Evolutionary conservation across 768 basidiomycete genomes (phyloP).

Genomic region (Leccinum olivaceopallidum): DNA sequence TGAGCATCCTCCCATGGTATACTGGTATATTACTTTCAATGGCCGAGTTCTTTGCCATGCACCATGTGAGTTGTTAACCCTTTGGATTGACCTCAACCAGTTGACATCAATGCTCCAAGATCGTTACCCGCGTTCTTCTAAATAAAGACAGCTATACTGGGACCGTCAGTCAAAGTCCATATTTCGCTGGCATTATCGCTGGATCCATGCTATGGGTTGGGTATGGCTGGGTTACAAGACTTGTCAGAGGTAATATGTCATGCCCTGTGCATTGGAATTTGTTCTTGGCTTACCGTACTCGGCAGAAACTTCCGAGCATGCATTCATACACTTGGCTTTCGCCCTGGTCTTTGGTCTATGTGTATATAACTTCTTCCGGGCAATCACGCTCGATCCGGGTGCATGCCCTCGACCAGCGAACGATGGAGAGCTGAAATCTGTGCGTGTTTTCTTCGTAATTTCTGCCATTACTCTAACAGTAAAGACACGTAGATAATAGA

Average conservation of each 20-base stretch:
- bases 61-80: slow-evolving; percentile 66
- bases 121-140: slow-evolving; percentile 83
- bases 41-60: slow-evolving; percentile 91
- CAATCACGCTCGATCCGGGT: slow-evolving; percentile 88
- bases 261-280: not conserved
- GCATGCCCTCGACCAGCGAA: slow-evolving; percentile 77
- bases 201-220: slow-evolving; percentile 86
- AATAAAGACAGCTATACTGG: slow-evolving; percentile 83
- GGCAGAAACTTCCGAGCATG: slow-evolving; percentile 74
- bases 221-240: slow-evolving; percentile 77
- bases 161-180: slow-evolving; percentile 82
- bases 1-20: slow-evolving; percentile 88
- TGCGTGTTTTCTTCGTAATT: slow-evolving; percentile 37
- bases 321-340: slow-evolving; percentile 76
- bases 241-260: slow-evolving; percentile 60
- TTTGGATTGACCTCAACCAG: not conserved
- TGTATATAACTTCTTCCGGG: slow-evolving; percentile 87
- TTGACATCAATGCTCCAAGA: slow-evolving; percentile 39
- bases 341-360: slow-evolving; percentile 70
- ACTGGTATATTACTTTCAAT: slow-evolving; percentile 79
- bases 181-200: slow-evolving; percentile 89
- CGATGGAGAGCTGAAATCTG: slow-evolving; percentile 86
- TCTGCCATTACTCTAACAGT: not conserved
- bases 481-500: slow-evolving; percentile 71
- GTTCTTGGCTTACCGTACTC: not conserved